A percentile compares a stretch with the other conserved stretches of the same genome.
phyloP scores from a whole-genome alignment of 495 filamentous ascomycete genomes.

The Cercophora scortea region DNA sequence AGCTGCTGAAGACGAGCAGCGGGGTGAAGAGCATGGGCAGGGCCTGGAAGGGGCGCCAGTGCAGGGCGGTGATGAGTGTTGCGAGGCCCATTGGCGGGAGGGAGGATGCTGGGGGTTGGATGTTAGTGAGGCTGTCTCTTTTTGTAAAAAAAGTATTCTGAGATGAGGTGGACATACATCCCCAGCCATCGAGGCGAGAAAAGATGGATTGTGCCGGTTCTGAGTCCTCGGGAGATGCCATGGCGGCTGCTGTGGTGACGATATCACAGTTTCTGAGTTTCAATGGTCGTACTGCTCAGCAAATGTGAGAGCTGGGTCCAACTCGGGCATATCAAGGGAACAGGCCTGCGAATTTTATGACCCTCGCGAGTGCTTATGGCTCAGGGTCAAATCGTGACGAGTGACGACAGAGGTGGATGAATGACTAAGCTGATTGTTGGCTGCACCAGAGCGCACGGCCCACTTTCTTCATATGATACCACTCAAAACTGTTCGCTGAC shows the following conservation, averaged over 20 bases:
- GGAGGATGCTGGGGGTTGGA: conserved; percentile 53
- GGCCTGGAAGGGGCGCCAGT: conserved; percentile 63
- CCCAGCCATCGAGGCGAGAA: conserved; percentile 2
- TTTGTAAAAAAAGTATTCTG: not conserved
- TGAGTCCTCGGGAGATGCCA: conserved; percentile 1
- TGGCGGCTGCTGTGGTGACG: not conserved
- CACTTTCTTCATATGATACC: too few species aligned
- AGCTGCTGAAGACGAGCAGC: conserved; percentile 77
- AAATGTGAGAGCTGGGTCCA: too few species aligned
- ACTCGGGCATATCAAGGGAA: too few species aligned
- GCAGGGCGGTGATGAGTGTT: conserved; percentile 69
- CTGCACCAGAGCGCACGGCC: too few species aligned
- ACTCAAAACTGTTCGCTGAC: too few species aligned
- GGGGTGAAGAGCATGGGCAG: conserved; percentile 78
- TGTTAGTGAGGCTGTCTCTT: not conserved
- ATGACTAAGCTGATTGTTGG: too few species aligned
- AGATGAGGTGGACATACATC: conserved; percentile 2
- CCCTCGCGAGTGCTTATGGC: too few species aligned
- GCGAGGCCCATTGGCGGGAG: conserved; percentile 72
- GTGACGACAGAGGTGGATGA: too few species aligned
- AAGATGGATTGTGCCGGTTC: not conserved
- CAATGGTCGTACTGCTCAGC: too few species aligned
- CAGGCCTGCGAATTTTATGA: too few species aligned
- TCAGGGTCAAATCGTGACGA: too few species aligned
- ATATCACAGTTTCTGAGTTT: too few species aligned